Evolutionary conservation across 2,329 filamentous ascomycete genomes (phyloP).

Genomic region (Fonsecaea nubica): DNA sequence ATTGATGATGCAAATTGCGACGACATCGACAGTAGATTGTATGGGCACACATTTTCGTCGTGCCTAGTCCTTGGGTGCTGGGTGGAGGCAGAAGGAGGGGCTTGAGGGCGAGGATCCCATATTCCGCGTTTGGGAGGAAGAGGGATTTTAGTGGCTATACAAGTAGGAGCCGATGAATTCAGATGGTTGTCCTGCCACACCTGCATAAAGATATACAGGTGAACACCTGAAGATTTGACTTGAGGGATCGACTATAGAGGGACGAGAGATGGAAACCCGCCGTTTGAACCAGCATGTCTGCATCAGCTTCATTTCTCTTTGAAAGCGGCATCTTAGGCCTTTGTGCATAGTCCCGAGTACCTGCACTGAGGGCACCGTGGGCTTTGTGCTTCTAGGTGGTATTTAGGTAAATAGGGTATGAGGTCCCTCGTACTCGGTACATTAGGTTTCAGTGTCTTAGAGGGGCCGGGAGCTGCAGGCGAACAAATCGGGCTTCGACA

Average conservation of each 20-base stretch:
- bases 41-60: not conserved
- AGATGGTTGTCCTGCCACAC: too few species aligned
- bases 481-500: slow-evolving; percentile 13
- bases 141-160: not conserved
- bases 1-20: not conserved
- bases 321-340: too few species aligned
- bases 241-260: too few species aligned
- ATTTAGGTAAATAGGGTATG: too few species aligned
- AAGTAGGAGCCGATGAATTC: not conserved
- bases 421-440: too few species aligned
- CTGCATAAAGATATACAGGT: too few species aligned
- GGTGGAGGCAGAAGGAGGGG: not conserved
- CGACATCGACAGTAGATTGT: not conserved
- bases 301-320: too few species aligned
- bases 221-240: not conserved
- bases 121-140: not conserved
- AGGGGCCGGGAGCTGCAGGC: not conserved
- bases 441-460: not conserved
- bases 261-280: too few species aligned
- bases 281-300: too few species aligned
- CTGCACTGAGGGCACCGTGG: not conserved
- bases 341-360: too few species aligned
- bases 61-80: not conserved
- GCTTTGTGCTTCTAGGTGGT: too few species aligned
- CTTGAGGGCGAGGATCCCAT: not conserved